phyloP scores from a whole-genome alignment of 2,329 filamentous ascomycete genomes.

The Fusarium scirpi region DNA sequence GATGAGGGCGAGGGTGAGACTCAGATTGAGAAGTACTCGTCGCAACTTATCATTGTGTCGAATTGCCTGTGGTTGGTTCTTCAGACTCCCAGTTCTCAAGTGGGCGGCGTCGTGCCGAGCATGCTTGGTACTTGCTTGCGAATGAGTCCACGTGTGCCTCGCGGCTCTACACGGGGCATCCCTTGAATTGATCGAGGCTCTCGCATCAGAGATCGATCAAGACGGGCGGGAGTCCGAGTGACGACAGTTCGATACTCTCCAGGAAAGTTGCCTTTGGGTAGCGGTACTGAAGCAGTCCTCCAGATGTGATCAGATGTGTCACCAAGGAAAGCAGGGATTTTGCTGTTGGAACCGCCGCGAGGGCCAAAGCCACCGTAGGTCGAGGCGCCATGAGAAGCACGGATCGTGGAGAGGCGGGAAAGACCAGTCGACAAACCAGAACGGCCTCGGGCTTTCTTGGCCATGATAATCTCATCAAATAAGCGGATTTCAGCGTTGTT shows the following conservation, averaged over 20 bases:
- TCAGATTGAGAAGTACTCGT: background rate
- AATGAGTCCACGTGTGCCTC: slow-evolving; percentile 62
- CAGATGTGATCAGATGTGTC: slow-evolving; percentile 84
- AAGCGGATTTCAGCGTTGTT: slow-evolving; percentile 76
- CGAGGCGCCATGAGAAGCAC: slow-evolving; percentile 66
- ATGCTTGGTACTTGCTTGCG: slow-evolving; percentile 68
- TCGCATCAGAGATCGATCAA: slow-evolving; percentile 90
- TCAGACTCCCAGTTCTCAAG: slow-evolving; percentile 43
- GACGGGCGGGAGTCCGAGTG: slow-evolving; percentile 79
- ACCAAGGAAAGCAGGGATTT: slow-evolving; percentile 71
- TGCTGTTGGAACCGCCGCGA: slow-evolving; percentile 51
- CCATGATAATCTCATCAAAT: slow-evolving; percentile 86
- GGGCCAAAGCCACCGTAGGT: slow-evolving; percentile 55
- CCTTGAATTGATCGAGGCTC: slow-evolving; percentile 92
- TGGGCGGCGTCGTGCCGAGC: slow-evolving; percentile 57
- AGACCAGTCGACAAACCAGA: slow-evolving; percentile 74
- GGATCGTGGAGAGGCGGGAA: slow-evolving; percentile 70
- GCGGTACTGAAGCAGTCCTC: slow-evolving; percentile 73
- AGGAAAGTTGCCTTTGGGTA: slow-evolving; percentile 71
- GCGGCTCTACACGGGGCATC: slow-evolving; percentile 73
- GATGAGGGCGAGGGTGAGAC: slow-evolving; percentile 1
- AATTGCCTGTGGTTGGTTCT: slow-evolving; percentile 8
- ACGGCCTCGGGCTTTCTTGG: slow-evolving; percentile 77
- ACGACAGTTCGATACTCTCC: slow-evolving; percentile 72
- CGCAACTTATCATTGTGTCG: background rate